Conservation (phyloP, 768 basidiomycete genomes). For the Gymnopilus junonius region DNA sequence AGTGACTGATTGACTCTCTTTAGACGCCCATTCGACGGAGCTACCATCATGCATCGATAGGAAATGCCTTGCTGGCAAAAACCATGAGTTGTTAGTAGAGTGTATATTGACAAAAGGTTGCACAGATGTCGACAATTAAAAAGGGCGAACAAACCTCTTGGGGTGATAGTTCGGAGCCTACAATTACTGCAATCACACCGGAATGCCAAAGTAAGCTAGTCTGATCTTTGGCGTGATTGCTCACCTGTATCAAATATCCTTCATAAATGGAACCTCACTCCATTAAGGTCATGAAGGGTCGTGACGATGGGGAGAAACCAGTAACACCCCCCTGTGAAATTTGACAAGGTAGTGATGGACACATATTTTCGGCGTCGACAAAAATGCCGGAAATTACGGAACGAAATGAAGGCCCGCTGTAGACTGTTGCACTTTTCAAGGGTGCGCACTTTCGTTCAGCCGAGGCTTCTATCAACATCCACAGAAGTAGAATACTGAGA, state of each 20-base stretch:
- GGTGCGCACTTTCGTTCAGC: not conserved
- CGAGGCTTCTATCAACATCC: conserved; percentile 7
- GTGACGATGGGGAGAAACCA: not conserved
- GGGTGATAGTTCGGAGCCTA: not conserved
- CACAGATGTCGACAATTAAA: not conserved
- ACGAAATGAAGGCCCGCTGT: not conserved
- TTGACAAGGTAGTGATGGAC: not conserved
- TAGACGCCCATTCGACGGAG: not conserved
- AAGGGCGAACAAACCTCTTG: not conserved
- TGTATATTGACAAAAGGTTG: not conserved
- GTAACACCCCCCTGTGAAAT: not conserved
- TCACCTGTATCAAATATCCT: not conserved
- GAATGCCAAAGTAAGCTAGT: not conserved
- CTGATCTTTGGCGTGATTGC: not conserved
- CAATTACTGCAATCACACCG: not conserved
- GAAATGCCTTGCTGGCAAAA: not conserved
- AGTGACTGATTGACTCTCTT: not conserved
- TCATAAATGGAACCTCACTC: not conserved
- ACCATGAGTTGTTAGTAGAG: no score
- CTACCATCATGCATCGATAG: not conserved
- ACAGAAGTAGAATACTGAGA: conserved; percentile 6
- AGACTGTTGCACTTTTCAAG: not conserved
- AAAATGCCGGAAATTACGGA: conserved; percentile 7
- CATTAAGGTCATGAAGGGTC: not conserved
- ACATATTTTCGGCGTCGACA: not conserved